Evolutionary conservation across 768 basidiomycete species (phyloP), one percentile per base, ranked within the genome.

Genomic region (Nidula microcarpa): DNA sequence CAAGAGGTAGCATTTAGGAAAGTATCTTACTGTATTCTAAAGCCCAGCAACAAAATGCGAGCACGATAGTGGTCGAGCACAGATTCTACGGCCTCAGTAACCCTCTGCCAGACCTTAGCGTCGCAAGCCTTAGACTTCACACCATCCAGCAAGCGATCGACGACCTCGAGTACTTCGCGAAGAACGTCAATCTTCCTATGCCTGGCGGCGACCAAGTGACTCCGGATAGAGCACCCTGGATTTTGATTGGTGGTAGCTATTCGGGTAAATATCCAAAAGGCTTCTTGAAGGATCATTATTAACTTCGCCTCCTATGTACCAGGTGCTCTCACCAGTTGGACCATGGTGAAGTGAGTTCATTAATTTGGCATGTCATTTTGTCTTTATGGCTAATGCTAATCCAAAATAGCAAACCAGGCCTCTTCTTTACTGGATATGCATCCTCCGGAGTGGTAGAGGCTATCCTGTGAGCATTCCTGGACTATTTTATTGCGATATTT

Each of bases 71-170:
- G 32, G 55, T 89, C 23, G 87, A 90, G 60, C 88, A 90, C 60
- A 77, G 89, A 18, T 91, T 85, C 73, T 89, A 83, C 56, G 88
- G 88, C 11, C 67, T 79, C n/a, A 89, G 87, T 53, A 91, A 88
- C 62, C 88, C 88, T 4, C 77, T 74, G 47, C 70, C 77, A 16
- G 75, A 89, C 63, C 75, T 90, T 30, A 79, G 72, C 34, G 78
- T 77, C 33, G 65, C 76, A 58, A 87, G 83, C 60, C 68, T 90
- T 43, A 66, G 69, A 45, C 57, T 80, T 10, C 84, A 85, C 62
- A 89, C 85, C 1, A 77, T 90, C 46, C 83, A 87, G 62, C 88
- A 90, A 68, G 85, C 86, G 8, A 82, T 88, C 56, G 82, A 88
- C 48, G 87, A 90, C 60, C 66, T 89, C 36, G 85, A 74, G 13